Conservation (phyloP, 2,329 filamentous ascomycete species). For the Alternaria solani region DNA sequence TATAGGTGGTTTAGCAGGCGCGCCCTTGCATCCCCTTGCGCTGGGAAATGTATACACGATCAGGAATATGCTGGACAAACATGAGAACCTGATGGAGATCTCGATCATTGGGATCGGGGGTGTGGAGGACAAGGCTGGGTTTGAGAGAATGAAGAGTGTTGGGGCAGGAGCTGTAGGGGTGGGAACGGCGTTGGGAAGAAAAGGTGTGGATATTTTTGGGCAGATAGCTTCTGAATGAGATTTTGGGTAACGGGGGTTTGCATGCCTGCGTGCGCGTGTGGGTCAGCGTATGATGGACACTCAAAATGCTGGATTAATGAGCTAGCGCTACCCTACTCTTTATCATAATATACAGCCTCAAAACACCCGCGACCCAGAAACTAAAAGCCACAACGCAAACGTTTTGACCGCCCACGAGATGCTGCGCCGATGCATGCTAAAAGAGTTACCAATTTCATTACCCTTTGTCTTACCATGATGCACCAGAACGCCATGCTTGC, state of each 20-base stretch:
- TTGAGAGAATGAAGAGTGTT: conserved; percentile 67
- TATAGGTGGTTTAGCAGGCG: conserved; percentile 75
- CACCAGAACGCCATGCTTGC: conserved; percentile 19
- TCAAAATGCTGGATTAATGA: conserved; percentile 1
- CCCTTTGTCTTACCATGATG: conserved; percentile 14
- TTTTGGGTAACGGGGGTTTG: no score
- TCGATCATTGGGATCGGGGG: conserved; percentile 76
- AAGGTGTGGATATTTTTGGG: conserved; percentile 69
- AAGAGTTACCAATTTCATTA: conserved; percentile 17
- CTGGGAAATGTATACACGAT: conserved; percentile 78
- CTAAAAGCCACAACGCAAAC: not conserved
- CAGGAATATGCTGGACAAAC: conserved; percentile 64
- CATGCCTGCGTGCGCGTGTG: no score
- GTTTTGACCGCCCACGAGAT: conserved; percentile 10
- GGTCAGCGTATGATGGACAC: not conserved
- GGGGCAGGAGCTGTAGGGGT: conserved; percentile 71
- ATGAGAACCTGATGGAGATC: conserved; percentile 61
- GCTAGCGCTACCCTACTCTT: conserved; percentile 4
- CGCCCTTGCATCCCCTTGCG: conserved; percentile 75
- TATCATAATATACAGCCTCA: not conserved
- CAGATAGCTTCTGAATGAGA: conserved; percentile 55
- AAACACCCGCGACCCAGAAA: not conserved
- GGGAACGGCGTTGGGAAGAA: conserved; percentile 72
- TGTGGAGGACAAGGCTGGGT: conserved; percentile 70
- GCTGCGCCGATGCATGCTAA: conserved; percentile 14